A percentile compares a stretch with the other conserved stretches of the same genome.
These are phyloP conservation scores for Myriosclerotinia curreyana DNA, from an alignment of 2,329 filamentous ascomycete species.

Conservation along the genomic window DNA sequence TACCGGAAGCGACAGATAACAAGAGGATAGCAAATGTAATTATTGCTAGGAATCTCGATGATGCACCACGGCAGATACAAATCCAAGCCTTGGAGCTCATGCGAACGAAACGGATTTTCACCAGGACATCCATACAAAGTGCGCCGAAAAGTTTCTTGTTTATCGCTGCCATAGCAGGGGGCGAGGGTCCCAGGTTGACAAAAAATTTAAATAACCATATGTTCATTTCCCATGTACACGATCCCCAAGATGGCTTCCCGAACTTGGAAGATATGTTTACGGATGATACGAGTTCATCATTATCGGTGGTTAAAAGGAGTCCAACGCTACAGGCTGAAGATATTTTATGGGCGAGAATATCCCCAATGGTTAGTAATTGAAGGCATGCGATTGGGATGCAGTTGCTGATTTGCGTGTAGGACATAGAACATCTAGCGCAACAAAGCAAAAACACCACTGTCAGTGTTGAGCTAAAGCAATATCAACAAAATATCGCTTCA, in stretches of 20 bases:
- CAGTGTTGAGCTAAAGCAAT: slow-evolving; percentile 75
- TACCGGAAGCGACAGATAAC: slow-evolving; percentile 44
- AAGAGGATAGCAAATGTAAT: slow-evolving; percentile 74
- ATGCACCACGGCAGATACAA: slow-evolving; percentile 72
- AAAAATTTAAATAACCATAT: slow-evolving; percentile 75
- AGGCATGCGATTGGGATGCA: background rate
- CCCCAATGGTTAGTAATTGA: slow-evolving; percentile 29
- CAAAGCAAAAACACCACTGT: slow-evolving; percentile 58
- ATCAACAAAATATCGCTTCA: slow-evolving; percentile 81
- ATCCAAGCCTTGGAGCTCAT: slow-evolving; percentile 78
- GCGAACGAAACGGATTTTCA: slow-evolving; percentile 73
- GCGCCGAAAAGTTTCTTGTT: slow-evolving; percentile 79
- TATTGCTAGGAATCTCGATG: slow-evolving; percentile 75
- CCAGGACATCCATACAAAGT: slow-evolving; percentile 67
- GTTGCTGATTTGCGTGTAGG: slow-evolving; percentile 29
- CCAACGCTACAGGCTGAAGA: slow-evolving; percentile 25
- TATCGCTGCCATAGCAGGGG: slow-evolving; percentile 63
- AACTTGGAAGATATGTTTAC: slow-evolving; percentile 64
- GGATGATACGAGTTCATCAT: slow-evolving; percentile 36
- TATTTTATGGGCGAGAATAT: slow-evolving; percentile 32
- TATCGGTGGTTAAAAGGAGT: slow-evolving; percentile 39
- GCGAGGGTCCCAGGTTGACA: slow-evolving; percentile 50
- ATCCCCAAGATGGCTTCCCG: slow-evolving; percentile 66
- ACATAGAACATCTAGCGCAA: slow-evolving; percentile 42
- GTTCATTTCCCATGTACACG: slow-evolving; percentile 84